Evolutionary conservation across 208 protist species (phyloP).

Genomic region (Crithidia fasciculata): DNA sequence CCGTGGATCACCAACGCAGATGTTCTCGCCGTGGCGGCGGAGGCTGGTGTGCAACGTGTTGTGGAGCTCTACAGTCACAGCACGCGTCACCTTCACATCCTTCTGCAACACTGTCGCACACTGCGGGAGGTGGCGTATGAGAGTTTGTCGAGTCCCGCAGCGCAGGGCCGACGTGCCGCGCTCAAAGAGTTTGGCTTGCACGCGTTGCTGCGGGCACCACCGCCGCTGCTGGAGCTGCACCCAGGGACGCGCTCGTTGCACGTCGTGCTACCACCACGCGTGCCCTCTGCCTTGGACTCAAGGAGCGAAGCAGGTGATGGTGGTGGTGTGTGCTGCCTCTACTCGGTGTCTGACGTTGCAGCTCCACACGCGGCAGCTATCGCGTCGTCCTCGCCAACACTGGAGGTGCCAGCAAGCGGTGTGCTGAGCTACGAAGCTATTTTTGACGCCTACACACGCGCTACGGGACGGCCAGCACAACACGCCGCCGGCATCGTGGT

Average conservation of each 20-base stretch:
- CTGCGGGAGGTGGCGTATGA: constrained; percentile 25
- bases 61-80: constrained; percentile 45
- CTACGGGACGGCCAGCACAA: constrained; percentile 12
- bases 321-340: not conserved
- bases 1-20: constrained; percentile 6
- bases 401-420: not conserved
- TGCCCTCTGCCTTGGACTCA: not conserved
- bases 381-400: too few relatives aligned
- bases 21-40: constrained; percentile 36
- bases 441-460: constrained; percentile 5
- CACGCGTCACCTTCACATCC: constrained; percentile 19
- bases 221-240: constrained; percentile 22
- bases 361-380: not conserved
- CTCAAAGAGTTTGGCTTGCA: constrained; percentile 19
- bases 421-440: constrained; percentile 8
- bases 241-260: constrained; percentile 13
- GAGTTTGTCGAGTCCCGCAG: constrained; percentile 12
- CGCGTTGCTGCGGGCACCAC: constrained; percentile 19
- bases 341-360: constrained; percentile 5
- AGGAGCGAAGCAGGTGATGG: not conserved
- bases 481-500: constrained; percentile 6
- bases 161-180: constrained; percentile 20
- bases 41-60: constrained; percentile 44
- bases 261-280: constrained; percentile 16
- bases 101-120: constrained; percentile 22